A percentile compares a stretch with the other conserved stretches of the same genome.
These are phyloP conservation scores for Backusella tarrabulga DNA, from an alignment of 192 early-diverging fungal genomes.

Conservation along the genomic window DNA sequence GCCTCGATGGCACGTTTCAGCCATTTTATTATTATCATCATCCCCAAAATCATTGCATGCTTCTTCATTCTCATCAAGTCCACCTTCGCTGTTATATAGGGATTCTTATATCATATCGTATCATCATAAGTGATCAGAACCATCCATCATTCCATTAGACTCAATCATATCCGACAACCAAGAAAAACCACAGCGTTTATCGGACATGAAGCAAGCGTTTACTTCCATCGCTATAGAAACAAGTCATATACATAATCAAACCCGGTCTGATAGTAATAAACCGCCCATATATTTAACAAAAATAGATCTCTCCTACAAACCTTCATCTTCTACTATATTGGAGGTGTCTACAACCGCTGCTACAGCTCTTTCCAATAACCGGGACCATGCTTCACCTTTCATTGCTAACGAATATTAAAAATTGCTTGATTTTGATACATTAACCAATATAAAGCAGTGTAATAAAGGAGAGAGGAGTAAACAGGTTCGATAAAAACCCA, in stretches of 20 bases:
- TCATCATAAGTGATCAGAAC: neutral
- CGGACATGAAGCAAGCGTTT: neutral
- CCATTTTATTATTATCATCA: neutral
- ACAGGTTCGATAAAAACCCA: neutral
- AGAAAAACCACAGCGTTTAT: neutral
- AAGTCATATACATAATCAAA: neutral
- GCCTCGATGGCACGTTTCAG: neutral
- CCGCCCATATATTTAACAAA: neutral
- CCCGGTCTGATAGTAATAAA: neutral
- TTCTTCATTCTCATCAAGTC: neutral
- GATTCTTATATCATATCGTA: neutral
- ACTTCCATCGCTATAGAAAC: neutral
- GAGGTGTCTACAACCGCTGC: conserved; percentile 8
- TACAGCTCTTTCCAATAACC: neutral
- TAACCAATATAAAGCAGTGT: neutral
- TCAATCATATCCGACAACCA: neutral
- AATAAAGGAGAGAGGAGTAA: neutral
- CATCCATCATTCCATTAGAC: neutral
- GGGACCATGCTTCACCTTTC: neutral
- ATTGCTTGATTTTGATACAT: neutral
- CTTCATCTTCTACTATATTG: neutral
- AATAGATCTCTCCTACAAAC: neutral
- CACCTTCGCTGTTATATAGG: neutral
- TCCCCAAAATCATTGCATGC: neutral
- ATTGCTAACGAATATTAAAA: neutral